A percentile compares a stretch with the other conserved stretches of the same genome.
These are phyloP conservation scores for Suillus decipiens DNA, from an alignment of 768 basidiomycete genomes.

Conservation along the genomic window DNA sequence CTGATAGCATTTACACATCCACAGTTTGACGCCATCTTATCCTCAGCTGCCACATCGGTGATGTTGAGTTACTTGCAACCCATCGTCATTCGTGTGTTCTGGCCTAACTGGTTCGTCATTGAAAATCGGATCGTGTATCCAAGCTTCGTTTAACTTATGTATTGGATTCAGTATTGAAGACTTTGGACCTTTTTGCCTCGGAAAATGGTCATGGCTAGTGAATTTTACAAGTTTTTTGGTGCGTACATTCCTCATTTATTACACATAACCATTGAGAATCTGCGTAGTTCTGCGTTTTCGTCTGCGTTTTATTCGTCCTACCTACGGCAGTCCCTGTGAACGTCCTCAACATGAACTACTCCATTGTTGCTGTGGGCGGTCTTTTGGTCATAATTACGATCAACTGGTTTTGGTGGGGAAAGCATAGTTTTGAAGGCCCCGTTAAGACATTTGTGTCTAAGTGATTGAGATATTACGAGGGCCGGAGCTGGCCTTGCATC, in stretches of 20 bases:
- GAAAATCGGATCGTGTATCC: slow-evolving; percentile 9
- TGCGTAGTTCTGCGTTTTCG: slow-evolving; percentile 50
- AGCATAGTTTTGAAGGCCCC: slow-evolving; percentile 44
- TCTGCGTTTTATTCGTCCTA: slow-evolving; percentile 57
- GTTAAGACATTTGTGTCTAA: slow-evolving; percentile 36
- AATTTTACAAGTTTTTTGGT: slow-evolving; percentile 51
- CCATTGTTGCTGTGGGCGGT: slow-evolving; percentile 53
- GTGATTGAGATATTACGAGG: no score
- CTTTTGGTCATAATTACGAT: slow-evolving; percentile 45
- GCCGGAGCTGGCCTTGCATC: no score
- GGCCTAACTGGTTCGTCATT: slow-evolving; percentile 47
- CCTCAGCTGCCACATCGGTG: slow-evolving; percentile 56
- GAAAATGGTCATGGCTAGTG: slow-evolving; percentile 52
- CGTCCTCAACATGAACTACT: slow-evolving; percentile 57
- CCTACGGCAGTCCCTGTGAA: slow-evolving; percentile 57
- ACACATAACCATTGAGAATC: neutral
- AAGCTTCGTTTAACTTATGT: slow-evolving; percentile 49
- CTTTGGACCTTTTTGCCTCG: slow-evolving; percentile 53
- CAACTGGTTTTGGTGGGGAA: slow-evolving; percentile 52
- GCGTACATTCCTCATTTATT: slow-evolving; percentile 16
- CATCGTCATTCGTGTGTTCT: slow-evolving; percentile 58
- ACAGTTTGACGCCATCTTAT: slow-evolving; percentile 57
- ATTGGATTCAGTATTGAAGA: slow-evolving; percentile 49
- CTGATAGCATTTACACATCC: neutral
- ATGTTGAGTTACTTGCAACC: slow-evolving; percentile 62